Evolutionary conservation across 352 stramenopile species (phyloP).

Genomic region (Phytophthora fragariae): DNA sequence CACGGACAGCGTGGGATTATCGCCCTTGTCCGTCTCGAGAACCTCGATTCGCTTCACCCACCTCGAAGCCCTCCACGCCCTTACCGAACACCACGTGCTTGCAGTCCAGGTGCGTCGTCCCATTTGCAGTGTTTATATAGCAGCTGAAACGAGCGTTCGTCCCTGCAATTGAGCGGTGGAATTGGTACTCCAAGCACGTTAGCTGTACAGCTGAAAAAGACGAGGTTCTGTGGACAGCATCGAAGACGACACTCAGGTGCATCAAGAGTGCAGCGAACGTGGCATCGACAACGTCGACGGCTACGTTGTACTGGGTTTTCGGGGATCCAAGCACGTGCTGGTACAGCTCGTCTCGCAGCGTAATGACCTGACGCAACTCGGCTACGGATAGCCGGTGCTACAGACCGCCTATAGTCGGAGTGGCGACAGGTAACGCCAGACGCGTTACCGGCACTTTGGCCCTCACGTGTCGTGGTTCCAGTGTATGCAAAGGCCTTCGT

Average conservation of each 20-base stretch:
- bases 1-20: too few relatives aligned
- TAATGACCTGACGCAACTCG: constrained; percentile 4
- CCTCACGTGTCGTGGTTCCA: constrained; percentile 27
- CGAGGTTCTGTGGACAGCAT: background rate
- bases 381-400: background rate
- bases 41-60: too few relatives aligned
- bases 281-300: background rate
- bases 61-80: too few relatives aligned
- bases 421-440: constrained; percentile 25
- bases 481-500: constrained; percentile 36
- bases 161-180: background rate
- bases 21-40: too few relatives aligned
- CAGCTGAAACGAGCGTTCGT: constrained; percentile 3
- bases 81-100: too few relatives aligned
- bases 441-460: constrained; percentile 29
- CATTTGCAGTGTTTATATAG: constrained; percentile 7
- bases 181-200: background rate
- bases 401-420: constrained; percentile 8
- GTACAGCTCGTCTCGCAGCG: constrained; percentile 13
- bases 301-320: constrained; percentile 5
- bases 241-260: constrained; percentile 9
- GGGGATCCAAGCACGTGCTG: background rate
- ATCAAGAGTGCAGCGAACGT: constrained; percentile 15
- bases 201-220: background rate
- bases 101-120: too few relatives aligned